Percentiles rank a stretch among this genome's conserved stretches.
phyloP scores from a whole-genome alignment of 495 filamentous ascomycete species.

The Clavariopsis aquatica region DNA sequence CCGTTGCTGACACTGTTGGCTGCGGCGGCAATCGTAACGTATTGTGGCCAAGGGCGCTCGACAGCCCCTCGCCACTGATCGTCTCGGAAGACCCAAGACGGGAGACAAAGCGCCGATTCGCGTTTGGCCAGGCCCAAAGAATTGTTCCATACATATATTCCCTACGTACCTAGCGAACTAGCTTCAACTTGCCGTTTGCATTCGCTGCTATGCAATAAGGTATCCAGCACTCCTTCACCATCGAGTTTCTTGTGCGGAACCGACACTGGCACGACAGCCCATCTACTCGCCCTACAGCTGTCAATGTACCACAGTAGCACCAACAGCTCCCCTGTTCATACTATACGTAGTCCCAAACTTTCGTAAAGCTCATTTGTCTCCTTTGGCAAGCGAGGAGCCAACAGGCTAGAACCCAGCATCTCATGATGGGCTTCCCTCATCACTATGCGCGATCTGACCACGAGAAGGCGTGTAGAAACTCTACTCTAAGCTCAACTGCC shows the following conservation, averaged over 20 bases:
- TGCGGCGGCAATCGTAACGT: slow-evolving; percentile 7
- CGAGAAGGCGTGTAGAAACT: background rate
- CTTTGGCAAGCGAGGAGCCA: background rate
- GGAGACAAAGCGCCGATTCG: slow-evolving; percentile 12
- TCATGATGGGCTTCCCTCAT: background rate
- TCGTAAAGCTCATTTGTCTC: background rate
- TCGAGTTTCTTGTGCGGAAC: background rate
- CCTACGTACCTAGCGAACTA: too few species aligned
- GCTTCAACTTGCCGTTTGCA: background rate
- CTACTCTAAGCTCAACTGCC: background rate
- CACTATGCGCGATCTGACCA: background rate
- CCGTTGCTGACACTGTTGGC: background rate
- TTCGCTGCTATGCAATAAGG: background rate
- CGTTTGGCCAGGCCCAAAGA: background rate
- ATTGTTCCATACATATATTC: background rate
- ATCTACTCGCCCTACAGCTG: slow-evolving; percentile 33
- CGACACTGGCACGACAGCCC: slow-evolving; percentile 9
- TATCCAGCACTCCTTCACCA: background rate
- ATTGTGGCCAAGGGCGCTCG: slow-evolving; percentile 4
- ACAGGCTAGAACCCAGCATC: background rate
- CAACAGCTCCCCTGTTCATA: slow-evolving; percentile 8
- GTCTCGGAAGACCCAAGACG: slow-evolving; percentile 16
- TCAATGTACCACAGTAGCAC: slow-evolving; percentile 4
- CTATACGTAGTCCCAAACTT: background rate
- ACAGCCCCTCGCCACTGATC: slow-evolving; percentile 18